phyloP scores from a whole-genome alignment of 805 yeast genomes.

The Kurtzmaniella fragi region DNA sequence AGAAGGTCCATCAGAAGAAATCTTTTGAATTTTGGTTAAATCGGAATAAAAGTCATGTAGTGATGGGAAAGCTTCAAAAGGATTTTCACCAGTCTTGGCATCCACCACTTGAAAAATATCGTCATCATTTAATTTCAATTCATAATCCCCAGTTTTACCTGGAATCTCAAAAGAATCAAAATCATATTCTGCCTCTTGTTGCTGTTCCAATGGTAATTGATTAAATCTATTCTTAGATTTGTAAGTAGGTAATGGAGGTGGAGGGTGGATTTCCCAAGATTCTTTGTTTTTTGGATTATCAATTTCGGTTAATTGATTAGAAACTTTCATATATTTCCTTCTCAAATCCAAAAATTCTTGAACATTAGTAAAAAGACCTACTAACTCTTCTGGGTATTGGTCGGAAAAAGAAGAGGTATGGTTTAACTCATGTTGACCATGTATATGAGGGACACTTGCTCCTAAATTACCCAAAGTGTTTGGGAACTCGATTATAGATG shows the following conservation, averaged over 20 bases:
- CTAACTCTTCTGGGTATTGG: conserved; percentile 61
- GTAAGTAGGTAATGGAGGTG: conserved; percentile 85
- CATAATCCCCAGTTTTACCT: conserved; percentile 27
- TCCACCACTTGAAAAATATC: conserved; percentile 67
- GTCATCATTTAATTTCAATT: conserved; percentile 47
- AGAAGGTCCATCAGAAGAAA: conserved; percentile 92
- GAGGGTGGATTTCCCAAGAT: conserved; percentile 82
- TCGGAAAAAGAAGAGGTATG: conserved; percentile 23
- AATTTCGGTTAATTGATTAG: conserved; percentile 59
- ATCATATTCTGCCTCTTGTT: conserved; percentile 52
- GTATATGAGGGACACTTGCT: background rate
- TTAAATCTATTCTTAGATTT: conserved; percentile 56
- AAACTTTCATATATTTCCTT: conserved; percentile 64
- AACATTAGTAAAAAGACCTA: conserved; percentile 58
- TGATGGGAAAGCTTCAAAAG: conserved; percentile 65
- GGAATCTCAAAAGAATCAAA: conserved; percentile 56
- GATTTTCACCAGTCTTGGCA: conserved; percentile 21
- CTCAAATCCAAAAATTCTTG: conserved; percentile 67
- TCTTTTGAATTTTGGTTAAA: conserved; percentile 62
- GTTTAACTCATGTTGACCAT: too few species aligned
- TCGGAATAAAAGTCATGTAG: conserved; percentile 83
- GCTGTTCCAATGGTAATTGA: conserved; percentile 31
- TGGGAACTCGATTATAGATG: conserved; percentile 38
- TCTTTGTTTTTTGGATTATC: conserved; percentile 80
- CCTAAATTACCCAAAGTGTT: conserved; percentile 3